Evolutionary conservation across 306 rosid species (phyloP).

Genomic region (Cucumis melo): DNA sequence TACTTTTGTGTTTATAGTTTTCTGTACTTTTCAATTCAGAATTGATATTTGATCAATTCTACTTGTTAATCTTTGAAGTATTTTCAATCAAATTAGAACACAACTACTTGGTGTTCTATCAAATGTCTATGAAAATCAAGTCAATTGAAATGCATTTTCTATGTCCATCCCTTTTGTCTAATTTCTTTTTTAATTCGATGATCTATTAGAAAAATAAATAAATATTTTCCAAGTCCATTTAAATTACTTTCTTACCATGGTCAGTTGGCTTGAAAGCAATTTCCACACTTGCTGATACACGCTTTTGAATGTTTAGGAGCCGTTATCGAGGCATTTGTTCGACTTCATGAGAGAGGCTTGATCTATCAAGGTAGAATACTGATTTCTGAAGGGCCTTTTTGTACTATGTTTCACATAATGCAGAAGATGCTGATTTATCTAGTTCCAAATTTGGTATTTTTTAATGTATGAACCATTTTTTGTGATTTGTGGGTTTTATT

Average conservation of each 20-base stretch:
- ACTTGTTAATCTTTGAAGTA: no score
- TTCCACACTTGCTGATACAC: conserved; percentile 23
- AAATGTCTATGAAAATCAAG: background rate
- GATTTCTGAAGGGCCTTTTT: conserved; percentile 1
- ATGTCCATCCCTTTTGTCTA: background rate
- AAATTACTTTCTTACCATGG: background rate
- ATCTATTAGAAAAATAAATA: background rate
- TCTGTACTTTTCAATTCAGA: no score
- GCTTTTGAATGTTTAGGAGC: conserved; percentile 51
- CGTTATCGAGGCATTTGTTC: conserved; percentile 87
- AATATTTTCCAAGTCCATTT: background rate
- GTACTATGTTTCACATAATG: background rate
- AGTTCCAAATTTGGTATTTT: background rate
- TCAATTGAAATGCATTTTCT: background rate
- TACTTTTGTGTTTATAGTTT: no score
- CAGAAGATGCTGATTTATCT: background rate
- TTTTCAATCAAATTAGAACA: no score
- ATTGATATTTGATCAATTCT: no score
- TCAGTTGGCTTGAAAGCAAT: background rate
- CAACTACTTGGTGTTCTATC: no score
- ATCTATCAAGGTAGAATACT: conserved; percentile 71
- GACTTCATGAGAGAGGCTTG: conserved; percentile 90
- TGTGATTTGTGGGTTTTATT: background rate
- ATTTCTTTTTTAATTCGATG: background rate
- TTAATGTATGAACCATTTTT: background rate